A percentile compares a stretch with the other conserved stretches of the same genome.
Conservation (phyloP, 148 eudicot species). For the Diospyros kaki region DNA sequence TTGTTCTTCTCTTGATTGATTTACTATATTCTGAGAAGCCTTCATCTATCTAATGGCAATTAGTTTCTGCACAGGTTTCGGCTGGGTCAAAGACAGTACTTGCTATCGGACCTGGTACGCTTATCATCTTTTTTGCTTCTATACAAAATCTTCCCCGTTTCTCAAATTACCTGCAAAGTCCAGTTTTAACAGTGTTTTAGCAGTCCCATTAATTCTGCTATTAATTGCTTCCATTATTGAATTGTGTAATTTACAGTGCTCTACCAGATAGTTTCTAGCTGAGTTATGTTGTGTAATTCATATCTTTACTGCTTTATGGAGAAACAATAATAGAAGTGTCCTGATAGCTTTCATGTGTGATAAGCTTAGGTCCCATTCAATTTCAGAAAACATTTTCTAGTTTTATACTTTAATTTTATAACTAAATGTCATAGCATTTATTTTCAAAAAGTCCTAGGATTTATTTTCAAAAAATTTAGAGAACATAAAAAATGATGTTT, state of each 20-base stretch:
- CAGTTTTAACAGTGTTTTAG: neutral
- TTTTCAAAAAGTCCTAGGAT: no score
- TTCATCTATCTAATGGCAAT: neutral
- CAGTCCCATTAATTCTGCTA: no score
- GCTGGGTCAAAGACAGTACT: conserved; percentile 93
- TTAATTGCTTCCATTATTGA: neutral
- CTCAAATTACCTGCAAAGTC: neutral
- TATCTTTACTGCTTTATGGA: neutral
- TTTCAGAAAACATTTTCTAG: no score
- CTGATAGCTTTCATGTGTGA: no score
- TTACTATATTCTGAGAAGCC: neutral
- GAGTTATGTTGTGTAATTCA: neutral
- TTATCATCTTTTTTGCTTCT: conserved; percentile 14
- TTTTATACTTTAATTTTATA: no score
- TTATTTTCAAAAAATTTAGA: no score
- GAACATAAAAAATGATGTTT: no score
- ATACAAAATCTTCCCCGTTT: neutral
- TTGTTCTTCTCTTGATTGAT: neutral
- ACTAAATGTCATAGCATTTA: no score
- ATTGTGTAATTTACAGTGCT: neutral
- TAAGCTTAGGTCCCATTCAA: no score
- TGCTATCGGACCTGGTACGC: conserved; percentile 90
- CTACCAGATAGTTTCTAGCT: neutral
- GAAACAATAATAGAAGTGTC: no score
- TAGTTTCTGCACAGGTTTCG: conserved; percentile 46